These are phyloP conservation scores for Knoxdaviesia proteae DNA, from an alignment of 2,329 filamentous ascomycete species.

Conservation along the genomic window DNA sequence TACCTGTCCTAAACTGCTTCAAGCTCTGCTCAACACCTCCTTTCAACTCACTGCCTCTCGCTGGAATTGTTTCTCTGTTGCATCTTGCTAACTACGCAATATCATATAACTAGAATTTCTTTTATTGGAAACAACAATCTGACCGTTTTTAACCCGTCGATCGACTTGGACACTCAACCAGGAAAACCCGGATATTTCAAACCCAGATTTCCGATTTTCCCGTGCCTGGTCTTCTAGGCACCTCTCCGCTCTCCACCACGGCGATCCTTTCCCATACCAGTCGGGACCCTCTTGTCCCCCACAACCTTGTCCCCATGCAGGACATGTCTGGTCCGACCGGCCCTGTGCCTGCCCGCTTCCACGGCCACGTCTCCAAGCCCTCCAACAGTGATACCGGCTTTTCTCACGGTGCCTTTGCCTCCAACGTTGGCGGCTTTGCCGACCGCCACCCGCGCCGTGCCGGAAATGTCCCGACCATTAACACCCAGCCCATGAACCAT, in stretches of 20 bases:
- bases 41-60: too few species aligned
- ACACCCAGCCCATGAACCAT: constrained; percentile 31
- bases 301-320: constrained; percentile 71
- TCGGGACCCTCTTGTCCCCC: constrained; percentile 73
- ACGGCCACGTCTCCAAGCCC: constrained; percentile 56
- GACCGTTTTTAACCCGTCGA: too few species aligned
- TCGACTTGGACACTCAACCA: too few species aligned
- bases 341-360: constrained; percentile 40
- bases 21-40: too few species aligned
- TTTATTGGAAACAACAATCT: too few species aligned
- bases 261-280: constrained; percentile 56
- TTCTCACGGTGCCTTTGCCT: constrained; percentile 79
- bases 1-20: too few species aligned
- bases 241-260: constrained; percentile 50
- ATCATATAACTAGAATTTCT: too few species aligned
- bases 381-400: constrained; percentile 73
- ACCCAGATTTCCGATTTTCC: constrained; percentile 3
- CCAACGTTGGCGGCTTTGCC: constrained; percentile 66
- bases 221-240: constrained; percentile 28
- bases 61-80: too few species aligned
- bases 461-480: constrained; percentile 76
- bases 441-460: constrained; percentile 68
- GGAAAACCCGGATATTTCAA: too few species aligned
- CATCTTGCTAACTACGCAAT: too few species aligned
- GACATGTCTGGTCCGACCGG: constrained; percentile 48